phyloP scores from a whole-genome alignment of 2,329 filamentous ascomycete species.

The Onygenales sp. region DNA sequence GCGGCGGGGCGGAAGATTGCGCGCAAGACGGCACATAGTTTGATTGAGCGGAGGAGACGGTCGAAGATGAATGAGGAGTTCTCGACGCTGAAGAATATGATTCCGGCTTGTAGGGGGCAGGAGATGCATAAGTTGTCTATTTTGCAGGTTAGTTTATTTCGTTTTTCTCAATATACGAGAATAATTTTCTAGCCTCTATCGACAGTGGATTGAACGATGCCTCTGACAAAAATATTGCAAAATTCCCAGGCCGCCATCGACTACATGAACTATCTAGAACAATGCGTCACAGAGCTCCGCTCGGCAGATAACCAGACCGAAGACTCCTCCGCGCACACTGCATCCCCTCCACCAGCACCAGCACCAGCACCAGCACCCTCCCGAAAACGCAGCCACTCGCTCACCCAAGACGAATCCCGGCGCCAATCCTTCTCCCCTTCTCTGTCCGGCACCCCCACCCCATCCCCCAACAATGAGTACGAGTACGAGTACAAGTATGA shows the following conservation, averaged over 20 bases:
- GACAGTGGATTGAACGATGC: constrained; percentile 1
- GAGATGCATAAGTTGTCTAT: constrained; percentile 99
- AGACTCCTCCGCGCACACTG: constrained; percentile 4
- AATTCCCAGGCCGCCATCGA: constrained; percentile 75
- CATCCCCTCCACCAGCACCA: constrained; percentile 13
- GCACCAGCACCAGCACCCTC: constrained; percentile 21
- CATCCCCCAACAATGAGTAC: not conserved
- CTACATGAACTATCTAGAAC: constrained; percentile 87
- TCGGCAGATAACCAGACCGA: constrained; percentile 26
- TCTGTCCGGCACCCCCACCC: not conserved
- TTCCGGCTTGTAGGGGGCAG: constrained; percentile 81
- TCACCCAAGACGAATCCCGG: constrained; percentile 4
- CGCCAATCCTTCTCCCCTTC: constrained; percentile 9
- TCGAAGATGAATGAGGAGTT: constrained; percentile 99
- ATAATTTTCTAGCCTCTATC: not conserved
- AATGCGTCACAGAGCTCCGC: constrained; percentile 75
- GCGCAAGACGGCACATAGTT: constrained; percentile 87
- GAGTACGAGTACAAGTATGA: not conserved
- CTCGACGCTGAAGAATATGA: constrained; percentile 84
- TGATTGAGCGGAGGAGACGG: constrained; percentile 80
- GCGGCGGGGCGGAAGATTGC: constrained; percentile 90
- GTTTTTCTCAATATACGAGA: not conserved
- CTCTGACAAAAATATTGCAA: not conserved
- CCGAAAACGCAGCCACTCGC: constrained; percentile 6
- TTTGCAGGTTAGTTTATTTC: constrained; percentile 57